Evolutionary conservation across 2,329 filamentous ascomycete species (phyloP), one percentile per base, ranked within the genome.

Genomic region (Metarhizium album): DNA sequence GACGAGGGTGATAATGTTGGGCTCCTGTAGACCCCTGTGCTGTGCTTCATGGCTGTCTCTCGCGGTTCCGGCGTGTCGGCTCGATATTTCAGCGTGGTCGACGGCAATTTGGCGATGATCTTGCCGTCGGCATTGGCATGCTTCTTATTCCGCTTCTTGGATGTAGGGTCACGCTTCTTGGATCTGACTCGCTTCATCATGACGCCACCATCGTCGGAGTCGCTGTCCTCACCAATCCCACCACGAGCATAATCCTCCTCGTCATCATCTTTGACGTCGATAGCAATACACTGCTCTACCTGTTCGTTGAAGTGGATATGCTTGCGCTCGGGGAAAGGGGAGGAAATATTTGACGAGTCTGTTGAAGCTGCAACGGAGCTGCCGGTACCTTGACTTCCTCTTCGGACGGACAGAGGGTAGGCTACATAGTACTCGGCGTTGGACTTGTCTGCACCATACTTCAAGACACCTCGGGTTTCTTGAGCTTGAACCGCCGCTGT

Each of bases 281-380:
- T 81, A 7, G 93, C 93, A 57, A 96, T 96, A 65, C 90, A 96
- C 65, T 97, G 91, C 64, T 90, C 84, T 2, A 98, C 93, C 69
- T 91, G 87, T 63, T 96, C 87, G 63, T 96, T 93, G 67, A 98
- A 98, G 62, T 95, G 88, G 57, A 98, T 97, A 64, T 95, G 91
- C 54, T 84, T 90, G 61, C 82, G 79, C 60, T 86, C 84, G 7
- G 79, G 67, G 71, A 80, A 69, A 52, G 89, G 68, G 63, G 83
- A 74, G 67, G 74, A 59, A 14, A 80, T 57, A n/a, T 85, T 86
- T 0, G 90, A 95, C 0, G 86, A 86, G 7, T 80, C 76, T 11
- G 76, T 75, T 2, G 84, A 88, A 35, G 82, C 80, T 5, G 81
- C 76, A 47, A 84, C 76, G 14, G 63, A 67, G 56, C 80, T 86